Evolutionary conservation across 164 flowering plant genomes (phyloP).

Genomic region (Umbilicus rupestris): DNA sequence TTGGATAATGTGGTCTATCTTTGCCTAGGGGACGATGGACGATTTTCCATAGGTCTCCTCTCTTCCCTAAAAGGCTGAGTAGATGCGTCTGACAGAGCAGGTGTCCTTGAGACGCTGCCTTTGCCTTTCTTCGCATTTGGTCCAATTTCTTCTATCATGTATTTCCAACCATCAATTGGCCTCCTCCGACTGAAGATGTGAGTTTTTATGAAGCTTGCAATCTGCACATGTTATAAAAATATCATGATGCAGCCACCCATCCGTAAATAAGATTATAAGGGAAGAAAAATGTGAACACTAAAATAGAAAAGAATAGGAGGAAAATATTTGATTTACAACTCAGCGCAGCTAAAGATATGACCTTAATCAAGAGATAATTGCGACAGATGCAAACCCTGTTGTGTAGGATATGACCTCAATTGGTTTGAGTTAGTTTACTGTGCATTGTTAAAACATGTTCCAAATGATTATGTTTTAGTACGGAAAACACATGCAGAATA

Average conservation of each 20-base stretch:
- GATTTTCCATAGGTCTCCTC: conserved; percentile 17
- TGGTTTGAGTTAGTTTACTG: background rate
- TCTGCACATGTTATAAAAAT: conserved; percentile 32
- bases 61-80: conserved; percentile 84
- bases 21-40: conserved; percentile 23
- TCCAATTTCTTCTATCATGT: conserved; percentile 95
- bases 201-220: conserved; percentile 86
- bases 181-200: conserved; percentile 96
- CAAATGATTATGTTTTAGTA: background rate
- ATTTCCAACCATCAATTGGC: conserved; percentile 97
- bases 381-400: too few relatives aligned
- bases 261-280: background rate
- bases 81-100: conserved; percentile 65
- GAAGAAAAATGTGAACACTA: background rate
- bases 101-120: conserved; percentile 76
- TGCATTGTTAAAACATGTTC: background rate
- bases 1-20: conserved; percentile 14
- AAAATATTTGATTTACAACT: background rate
- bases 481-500: background rate
- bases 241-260: background rate
- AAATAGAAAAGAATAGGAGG: background rate
- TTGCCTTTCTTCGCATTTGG: conserved; percentile 89
- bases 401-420: too few relatives aligned
- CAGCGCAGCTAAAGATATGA: background rate
- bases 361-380: too few relatives aligned